phyloP scores from a whole-genome alignment of 2,329 filamentous ascomycete genomes.

The Ophiocordyceps robertsii region DNA sequence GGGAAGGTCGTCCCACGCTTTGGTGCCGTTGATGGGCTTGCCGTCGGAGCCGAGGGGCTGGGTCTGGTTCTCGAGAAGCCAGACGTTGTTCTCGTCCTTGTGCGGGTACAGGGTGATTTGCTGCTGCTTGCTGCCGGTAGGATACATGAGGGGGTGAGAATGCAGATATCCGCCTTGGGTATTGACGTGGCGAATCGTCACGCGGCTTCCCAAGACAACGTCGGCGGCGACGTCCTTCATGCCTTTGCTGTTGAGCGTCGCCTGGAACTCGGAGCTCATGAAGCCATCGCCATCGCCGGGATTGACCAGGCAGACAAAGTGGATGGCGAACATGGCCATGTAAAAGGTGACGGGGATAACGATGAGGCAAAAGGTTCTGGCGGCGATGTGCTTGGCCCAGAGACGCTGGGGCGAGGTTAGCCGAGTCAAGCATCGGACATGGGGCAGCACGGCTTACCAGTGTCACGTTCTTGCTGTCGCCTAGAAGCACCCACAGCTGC shows the following conservation, averaged over 20 bases:
- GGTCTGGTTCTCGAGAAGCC: slow-evolving; percentile 90
- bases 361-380: slow-evolving; percentile 81
- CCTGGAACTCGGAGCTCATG: slow-evolving; percentile 99
- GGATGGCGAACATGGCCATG: slow-evolving; percentile 92
- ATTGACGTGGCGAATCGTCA: slow-evolving; percentile 84
- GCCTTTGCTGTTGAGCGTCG: slow-evolving; percentile 87
- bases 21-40: slow-evolving; percentile 63
- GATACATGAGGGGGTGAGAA: slow-evolving; percentile 96
- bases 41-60: slow-evolving; percentile 70
- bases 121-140: slow-evolving; percentile 93
- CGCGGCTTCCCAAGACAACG: slow-evolving; percentile 74
- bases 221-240: slow-evolving; percentile 95
- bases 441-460: slow-evolving; percentile 34
- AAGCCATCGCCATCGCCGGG: slow-evolving; percentile 96
- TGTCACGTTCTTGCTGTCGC: slow-evolving; percentile 76
- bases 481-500: slow-evolving; percentile 90
- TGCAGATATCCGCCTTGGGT: slow-evolving; percentile 97
- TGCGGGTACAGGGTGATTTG: slow-evolving; percentile 97
- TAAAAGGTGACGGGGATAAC: slow-evolving; percentile 84
- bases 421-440: not conserved
- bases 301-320: slow-evolving; percentile 87
- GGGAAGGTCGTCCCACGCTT: slow-evolving; percentile 66
- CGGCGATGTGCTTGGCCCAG: slow-evolving; percentile 90
- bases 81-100: slow-evolving; percentile 97
- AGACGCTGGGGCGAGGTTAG: slow-evolving; percentile 38